Evolutionary conservation across 345 rosid species (phyloP).

Genomic region (Physaria fendleri): DNA sequence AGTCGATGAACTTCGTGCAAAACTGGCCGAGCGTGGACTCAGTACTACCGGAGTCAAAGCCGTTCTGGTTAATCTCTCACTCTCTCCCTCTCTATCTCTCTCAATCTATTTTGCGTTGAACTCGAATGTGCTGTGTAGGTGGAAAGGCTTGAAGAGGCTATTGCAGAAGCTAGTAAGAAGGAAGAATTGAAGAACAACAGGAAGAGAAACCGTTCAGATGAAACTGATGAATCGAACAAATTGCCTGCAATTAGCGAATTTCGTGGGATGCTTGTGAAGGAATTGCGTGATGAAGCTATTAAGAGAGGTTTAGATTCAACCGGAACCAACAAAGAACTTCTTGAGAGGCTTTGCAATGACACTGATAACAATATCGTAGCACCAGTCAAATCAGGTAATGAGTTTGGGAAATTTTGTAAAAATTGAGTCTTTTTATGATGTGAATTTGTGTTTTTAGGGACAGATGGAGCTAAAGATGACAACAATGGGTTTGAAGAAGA

Average conservation of each 20-base stretch:
- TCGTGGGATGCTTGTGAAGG: slow-evolving; percentile 54
- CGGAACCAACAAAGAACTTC: slow-evolving; percentile 65
- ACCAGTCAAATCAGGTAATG: background rate
- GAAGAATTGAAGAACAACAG: slow-evolving; percentile 31
- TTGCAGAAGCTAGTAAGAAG: slow-evolving; percentile 33
- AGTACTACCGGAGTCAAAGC: slow-evolving; percentile 53
- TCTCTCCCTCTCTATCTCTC: background rate
- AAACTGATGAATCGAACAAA: slow-evolving; percentile 34
- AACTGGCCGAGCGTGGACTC: slow-evolving; percentile 67
- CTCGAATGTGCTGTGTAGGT: slow-evolving; percentile 32
- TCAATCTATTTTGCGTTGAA: background rate
- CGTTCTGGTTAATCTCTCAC: slow-evolving; percentile 40
- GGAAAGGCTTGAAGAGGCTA: slow-evolving; percentile 53
- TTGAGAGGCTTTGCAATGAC: slow-evolving; percentile 51
- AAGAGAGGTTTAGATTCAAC: slow-evolving; percentile 42
- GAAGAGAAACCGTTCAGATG: slow-evolving; percentile 37
- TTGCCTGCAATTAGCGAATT: slow-evolving; percentile 41
- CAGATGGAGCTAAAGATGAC: slow-evolving; percentile 29
- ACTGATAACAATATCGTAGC: slow-evolving; percentile 16
- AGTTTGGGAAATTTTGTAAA: background rate
- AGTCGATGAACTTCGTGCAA: slow-evolving; percentile 61
- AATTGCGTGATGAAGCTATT: slow-evolving; percentile 64
- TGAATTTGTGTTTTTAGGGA: background rate
- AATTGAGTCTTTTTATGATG: background rate
- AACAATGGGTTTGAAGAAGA: slow-evolving; percentile 5